Base-by-base conservation (phyloP, 1,284 basidiomycete species). In the Boletus smithii region DNA sequence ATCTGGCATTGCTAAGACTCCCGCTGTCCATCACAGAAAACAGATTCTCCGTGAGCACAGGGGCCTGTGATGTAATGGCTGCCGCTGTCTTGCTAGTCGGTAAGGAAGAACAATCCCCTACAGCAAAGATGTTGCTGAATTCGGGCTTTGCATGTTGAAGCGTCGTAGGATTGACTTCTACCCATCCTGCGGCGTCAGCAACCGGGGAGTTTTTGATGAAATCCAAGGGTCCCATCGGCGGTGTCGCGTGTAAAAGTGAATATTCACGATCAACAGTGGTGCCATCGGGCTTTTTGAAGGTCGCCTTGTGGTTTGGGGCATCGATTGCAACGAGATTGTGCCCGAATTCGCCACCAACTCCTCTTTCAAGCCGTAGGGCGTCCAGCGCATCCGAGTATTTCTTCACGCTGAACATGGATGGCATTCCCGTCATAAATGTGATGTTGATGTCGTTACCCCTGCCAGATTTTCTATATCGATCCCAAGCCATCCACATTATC, bases 11-110 rank as follows among this genome's bases (percentile, higher is more conserved):
- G 22, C 81, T 77, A 41, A 90, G 65, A 57, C 81, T 80, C 42
- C 89, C 90, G 1, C 78, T 84, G 55, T 85, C 78, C 62, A 93
- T 72, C n/a, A n/a, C 71, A 26, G 81, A 80, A 66, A 83, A 85
- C 40, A 97, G 68, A 71, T 98, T 99, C 69, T 97, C 89, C 1
- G 88, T 83, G 41, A 98, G 75, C 2, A 99, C 86, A n/a, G 95
- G 95, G 0, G 90, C 85, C 67, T 99, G 91, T 0, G 81, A 82
- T 2, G 90, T 93, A 61, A 97, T 89, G 1, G 95, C 95, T 3
- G 95, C 95, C 0, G 90, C 91, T 1, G 95, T 99, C 77, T 97
- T 99, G 68, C 90, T 93, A 10, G 93, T 98, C 7, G 95, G 94
- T 35, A 97, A 71, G 42, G 85, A 91, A 22, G 91, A 90, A 54